phyloP scores from a whole-genome alignment of 1,284 basidiomycete genomes.

The Melampsora larici-populina region DNA sequence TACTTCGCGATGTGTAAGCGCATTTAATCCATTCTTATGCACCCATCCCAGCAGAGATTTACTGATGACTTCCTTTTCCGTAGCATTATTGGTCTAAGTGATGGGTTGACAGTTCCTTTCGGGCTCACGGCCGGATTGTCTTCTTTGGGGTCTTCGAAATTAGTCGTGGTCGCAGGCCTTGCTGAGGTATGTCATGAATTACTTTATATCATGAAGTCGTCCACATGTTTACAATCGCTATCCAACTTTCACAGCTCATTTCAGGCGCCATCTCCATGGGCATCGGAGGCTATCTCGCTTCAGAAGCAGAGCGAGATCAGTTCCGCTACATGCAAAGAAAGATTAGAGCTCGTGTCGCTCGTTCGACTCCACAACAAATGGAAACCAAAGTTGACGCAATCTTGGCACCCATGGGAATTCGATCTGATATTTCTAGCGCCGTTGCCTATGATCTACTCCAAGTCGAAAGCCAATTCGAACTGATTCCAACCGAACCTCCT shows the following conservation, averaged over 20 bases:
- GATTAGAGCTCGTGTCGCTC: constrained; percentile 68
- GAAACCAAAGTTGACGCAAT: constrained; percentile 88
- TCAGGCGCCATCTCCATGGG: constrained; percentile 95
- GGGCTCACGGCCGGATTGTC: constrained; percentile 85
- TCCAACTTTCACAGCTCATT: constrained; percentile 60
- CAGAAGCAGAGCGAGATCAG: constrained; percentile 91
- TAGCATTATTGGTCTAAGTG: constrained; percentile 88
- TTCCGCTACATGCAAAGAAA: constrained; percentile 46
- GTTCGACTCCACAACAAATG: constrained; percentile 88
- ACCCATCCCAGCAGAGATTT: background rate
- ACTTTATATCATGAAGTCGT: background rate
- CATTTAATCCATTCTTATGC: constrained; percentile 4
- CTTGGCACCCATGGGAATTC: constrained; percentile 81
- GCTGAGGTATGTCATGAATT: constrained; percentile 61
- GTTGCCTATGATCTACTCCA: constrained; percentile 50
- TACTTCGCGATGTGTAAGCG: constrained; percentile 74
- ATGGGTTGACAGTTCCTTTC: constrained; percentile 93
- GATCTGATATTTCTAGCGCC: constrained; percentile 71
- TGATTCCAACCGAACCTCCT: background rate
- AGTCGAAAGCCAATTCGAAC: background rate
- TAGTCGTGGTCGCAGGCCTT: constrained; percentile 85
- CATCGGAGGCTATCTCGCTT: constrained; percentile 92
- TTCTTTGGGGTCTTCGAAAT: constrained; percentile 76
- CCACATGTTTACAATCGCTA: background rate
- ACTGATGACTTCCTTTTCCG: background rate